Percentiles rank a stretch among this genome's conserved stretches.
These are phyloP conservation scores for Saccharomycopsis vini DNA, from an alignment of 805 yeast genomes.

Conservation along the genomic window DNA sequence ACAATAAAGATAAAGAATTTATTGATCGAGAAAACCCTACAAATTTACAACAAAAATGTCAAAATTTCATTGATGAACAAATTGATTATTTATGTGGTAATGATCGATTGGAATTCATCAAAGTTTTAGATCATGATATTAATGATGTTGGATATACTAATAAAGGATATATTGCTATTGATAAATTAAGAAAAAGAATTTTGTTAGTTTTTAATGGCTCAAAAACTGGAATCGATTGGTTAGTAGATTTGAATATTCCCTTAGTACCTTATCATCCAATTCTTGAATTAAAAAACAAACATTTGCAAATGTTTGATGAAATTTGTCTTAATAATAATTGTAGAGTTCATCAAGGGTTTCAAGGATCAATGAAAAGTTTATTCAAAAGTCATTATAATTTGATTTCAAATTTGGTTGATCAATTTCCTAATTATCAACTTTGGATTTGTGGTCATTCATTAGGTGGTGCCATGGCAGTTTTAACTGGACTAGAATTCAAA, in stretches of 20 bases:
- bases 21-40: background rate
- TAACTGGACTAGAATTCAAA: constrained; percentile 54
- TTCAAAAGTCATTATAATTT: constrained; percentile 29
- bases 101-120: constrained; percentile 8
- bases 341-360: constrained; percentile 58
- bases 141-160: constrained; percentile 11
- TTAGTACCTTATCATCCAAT: constrained; percentile 41
- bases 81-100: background rate
- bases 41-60: background rate
- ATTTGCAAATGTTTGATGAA: background rate
- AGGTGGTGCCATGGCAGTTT: constrained; percentile 61
- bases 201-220: constrained; percentile 57
- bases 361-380: constrained; percentile 36
- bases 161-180: constrained; percentile 43
- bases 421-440: constrained; percentile 40
- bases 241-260: constrained; percentile 43
- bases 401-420: constrained; percentile 28
- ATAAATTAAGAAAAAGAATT: constrained; percentile 35
- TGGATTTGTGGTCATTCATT: constrained; percentile 65
- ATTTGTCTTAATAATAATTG: constrained; percentile 38
- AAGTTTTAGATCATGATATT: constrained; percentile 8
- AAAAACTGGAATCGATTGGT: constrained; percentile 53
- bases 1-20: no score
- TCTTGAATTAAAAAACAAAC: background rate
- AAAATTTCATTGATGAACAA: background rate